These are phyloP conservation scores for Botrytis fabae DNA, from an alignment of 2,329 filamentous ascomycete genomes.

Conservation along the genomic window DNA sequence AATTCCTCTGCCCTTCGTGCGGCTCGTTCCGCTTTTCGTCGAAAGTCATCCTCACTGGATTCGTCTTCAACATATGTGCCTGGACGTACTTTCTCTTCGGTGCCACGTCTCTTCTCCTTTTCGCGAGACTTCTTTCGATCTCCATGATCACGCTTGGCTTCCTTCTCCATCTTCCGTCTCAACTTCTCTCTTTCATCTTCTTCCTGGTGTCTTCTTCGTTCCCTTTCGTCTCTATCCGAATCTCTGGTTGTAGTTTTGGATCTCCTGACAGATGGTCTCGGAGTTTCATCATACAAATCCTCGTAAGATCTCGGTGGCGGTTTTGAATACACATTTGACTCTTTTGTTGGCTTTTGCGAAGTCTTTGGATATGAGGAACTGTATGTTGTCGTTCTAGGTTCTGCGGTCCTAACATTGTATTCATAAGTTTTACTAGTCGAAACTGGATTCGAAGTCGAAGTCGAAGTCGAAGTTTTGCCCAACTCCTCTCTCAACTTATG, in stretches of 20 bases:
- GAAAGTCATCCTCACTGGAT: conserved; percentile 31
- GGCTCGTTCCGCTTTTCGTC: conserved; percentile 33
- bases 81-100: conserved; percentile 37
- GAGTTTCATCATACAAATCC: conserved; percentile 51
- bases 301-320: conserved; percentile 47
- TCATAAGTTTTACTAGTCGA: conserved; percentile 47
- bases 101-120: conserved; percentile 43
- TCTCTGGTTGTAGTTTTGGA: conserved; percentile 37
- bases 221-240: conserved; percentile 37
- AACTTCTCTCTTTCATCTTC: conserved; percentile 38
- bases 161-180: conserved; percentile 38
- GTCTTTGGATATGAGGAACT: conserved; percentile 22
- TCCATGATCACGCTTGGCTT: conserved; percentile 36
- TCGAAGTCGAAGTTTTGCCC: conserved; percentile 27
- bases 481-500: conserved; percentile 59
- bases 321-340: conserved; percentile 38
- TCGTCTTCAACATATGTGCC: conserved; percentile 36
- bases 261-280: conserved; percentile 40
- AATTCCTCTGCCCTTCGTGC: conserved; percentile 34
- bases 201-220: conserved; percentile 39
- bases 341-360: conserved; percentile 24
- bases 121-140: conserved; percentile 43
- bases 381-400: conserved; percentile 45
- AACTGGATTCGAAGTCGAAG: conserved; percentile 36
- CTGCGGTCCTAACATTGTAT: conserved; percentile 50